A percentile compares a stretch with the other conserved stretches of the same genome.
These are phyloP conservation scores for Penicillium paradoxum DNA, from an alignment of 495 filamentous ascomycete species.

Conservation along the genomic window DNA sequence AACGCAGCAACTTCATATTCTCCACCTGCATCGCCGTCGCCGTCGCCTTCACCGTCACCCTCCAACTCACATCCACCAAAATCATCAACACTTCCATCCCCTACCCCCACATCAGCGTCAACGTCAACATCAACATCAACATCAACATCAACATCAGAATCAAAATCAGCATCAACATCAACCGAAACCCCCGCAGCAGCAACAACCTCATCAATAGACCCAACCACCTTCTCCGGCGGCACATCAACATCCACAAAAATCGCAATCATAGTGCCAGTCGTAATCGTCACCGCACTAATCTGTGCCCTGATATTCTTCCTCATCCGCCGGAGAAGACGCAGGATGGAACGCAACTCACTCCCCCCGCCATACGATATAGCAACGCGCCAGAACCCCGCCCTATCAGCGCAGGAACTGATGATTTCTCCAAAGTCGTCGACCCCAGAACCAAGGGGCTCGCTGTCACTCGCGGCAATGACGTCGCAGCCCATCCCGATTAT, in stretches of 20 bases:
- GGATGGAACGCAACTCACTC: constrained; percentile 3
- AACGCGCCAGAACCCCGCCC: constrained; percentile 1
- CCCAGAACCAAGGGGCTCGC: neutral
- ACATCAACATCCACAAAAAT: constrained; percentile 27
- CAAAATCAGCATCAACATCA: neutral
- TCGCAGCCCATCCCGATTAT: constrained; percentile 5
- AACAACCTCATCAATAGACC: neutral
- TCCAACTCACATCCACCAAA: no score
- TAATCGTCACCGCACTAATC: constrained; percentile 28
- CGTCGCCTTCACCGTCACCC: neutral
- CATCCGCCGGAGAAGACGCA: constrained; percentile 18
- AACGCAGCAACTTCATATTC: neutral
- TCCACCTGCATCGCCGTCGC: neutral
- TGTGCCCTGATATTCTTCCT: constrained; percentile 25
- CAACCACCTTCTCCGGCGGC: constrained; percentile 5
- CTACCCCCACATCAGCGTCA: no score
- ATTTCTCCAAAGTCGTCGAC: neutral
- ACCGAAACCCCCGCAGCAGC: neutral
- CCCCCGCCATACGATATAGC: constrained; percentile 12
- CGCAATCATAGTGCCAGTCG: constrained; percentile 36
- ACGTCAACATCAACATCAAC: no score
- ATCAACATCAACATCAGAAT: neutral
- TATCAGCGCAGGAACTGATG: constrained; percentile 21
- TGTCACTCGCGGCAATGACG: neutral
- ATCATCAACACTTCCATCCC: no score